Conservation (phyloP, 345 rosid species). For the Linum lewisii region DNA sequence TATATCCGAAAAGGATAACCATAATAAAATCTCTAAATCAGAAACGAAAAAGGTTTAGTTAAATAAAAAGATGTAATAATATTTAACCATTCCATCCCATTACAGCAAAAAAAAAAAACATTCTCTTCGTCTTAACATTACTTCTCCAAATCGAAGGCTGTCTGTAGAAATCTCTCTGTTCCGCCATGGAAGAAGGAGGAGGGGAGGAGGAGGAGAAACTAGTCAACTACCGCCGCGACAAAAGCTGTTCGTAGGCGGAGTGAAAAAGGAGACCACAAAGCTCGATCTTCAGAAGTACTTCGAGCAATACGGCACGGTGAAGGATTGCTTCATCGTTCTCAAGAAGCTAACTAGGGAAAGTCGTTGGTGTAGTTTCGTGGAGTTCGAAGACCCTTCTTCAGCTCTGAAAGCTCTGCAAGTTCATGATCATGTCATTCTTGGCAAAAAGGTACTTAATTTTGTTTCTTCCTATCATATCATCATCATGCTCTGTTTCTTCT, state of each 20-base stretch:
- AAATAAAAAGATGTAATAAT: too few species aligned
- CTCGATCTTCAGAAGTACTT: constrained; percentile 5
- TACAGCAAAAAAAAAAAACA: too few species aligned
- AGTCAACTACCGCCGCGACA: not conserved
- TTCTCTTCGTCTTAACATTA: too few species aligned
- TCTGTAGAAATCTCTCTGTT: not conserved
- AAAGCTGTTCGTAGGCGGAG: constrained; percentile 21
- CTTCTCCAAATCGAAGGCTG: too few species aligned
- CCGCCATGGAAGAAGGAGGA: not conserved
- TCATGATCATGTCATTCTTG: constrained; percentile 14
- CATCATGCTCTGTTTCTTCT: not conserved
- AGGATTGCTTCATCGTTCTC: constrained; percentile 8
- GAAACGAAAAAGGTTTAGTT: too few species aligned
- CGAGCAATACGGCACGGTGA: constrained; percentile 5
- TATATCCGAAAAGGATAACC: too few species aligned
- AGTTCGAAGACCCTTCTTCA: constrained; percentile 8
- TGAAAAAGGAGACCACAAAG: constrained; percentile 1
- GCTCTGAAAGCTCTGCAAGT: constrained; percentile 9
- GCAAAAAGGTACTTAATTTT: constrained; percentile 13
- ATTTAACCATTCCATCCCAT: too few species aligned
- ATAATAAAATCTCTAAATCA: too few species aligned
- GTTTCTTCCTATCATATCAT: not conserved
- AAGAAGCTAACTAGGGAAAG: constrained; percentile 2
- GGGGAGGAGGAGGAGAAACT: not conserved
- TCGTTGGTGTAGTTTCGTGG: constrained; percentile 19